Conservation (phyloP, 208 protist genomes). For the Porcisia hertigi region DNA sequence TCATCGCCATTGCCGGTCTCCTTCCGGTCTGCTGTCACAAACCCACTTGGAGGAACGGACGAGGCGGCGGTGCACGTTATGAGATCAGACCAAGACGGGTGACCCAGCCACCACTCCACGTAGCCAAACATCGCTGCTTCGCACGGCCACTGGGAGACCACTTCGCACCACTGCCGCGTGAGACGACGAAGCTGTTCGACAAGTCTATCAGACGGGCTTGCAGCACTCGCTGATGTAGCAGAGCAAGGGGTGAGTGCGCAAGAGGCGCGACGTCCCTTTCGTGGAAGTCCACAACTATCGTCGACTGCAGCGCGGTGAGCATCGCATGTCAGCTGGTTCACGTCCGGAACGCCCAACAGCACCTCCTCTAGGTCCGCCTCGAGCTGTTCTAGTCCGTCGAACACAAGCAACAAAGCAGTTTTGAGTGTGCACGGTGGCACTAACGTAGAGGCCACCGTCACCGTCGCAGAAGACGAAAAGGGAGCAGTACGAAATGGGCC, state of each 20-base stretch:
- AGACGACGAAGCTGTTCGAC: slow-evolving; percentile 6
- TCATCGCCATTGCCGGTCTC: neutral
- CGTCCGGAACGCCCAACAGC: neutral
- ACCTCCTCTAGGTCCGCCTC: neutral
- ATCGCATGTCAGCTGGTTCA: too few relatives aligned
- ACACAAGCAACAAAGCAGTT: slow-evolving; percentile 19
- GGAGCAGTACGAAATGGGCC: neutral
- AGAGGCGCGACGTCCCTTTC: neutral
- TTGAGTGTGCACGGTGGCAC: slow-evolving; percentile 7
- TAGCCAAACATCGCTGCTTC: slow-evolving; percentile 42
- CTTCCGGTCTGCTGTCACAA: neutral
- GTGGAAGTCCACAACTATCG: neutral
- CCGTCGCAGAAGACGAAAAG: neutral
- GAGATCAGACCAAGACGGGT: slow-evolving; percentile 16
- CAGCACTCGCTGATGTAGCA: neutral
- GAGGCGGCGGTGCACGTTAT: neutral
- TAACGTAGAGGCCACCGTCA: neutral
- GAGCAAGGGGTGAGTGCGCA: neutral
- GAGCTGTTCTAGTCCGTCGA: slow-evolving; percentile 20
- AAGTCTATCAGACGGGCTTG: neutral
- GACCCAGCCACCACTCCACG: slow-evolving; percentile 63
- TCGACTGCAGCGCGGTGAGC: neutral
- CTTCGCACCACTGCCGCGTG: slow-evolving; percentile 20
- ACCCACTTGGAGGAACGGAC: neutral
- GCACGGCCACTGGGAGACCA: slow-evolving; percentile 42